These are phyloP conservation scores for Chalaropsis ovoidea DNA, from an alignment of 2,329 filamentous ascomycete species.

Conservation along the genomic window DNA sequence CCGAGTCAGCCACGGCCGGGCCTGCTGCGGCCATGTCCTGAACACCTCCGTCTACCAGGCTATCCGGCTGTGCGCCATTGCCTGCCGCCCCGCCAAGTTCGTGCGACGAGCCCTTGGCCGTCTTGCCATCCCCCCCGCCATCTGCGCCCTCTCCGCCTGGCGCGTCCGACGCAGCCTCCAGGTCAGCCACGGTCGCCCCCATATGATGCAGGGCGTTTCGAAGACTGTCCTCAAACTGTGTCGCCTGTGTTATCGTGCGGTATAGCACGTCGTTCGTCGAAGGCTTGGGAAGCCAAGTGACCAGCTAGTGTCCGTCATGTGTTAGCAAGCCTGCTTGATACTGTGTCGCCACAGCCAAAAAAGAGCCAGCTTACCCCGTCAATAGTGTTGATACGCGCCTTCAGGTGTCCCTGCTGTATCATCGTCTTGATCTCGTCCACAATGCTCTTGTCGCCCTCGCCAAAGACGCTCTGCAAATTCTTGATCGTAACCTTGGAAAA, in stretches of 20 bases:
- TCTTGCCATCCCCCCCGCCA: background rate
- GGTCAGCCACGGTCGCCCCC: background rate
- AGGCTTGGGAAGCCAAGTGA: slow-evolving; percentile 25
- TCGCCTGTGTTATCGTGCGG: background rate
- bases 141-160: background rate
- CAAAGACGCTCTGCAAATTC: slow-evolving; percentile 69
- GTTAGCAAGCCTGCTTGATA: background rate
- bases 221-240: slow-evolving; percentile 5
- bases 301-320: slow-evolving; percentile 1
- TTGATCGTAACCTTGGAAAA: slow-evolving; percentile 79
- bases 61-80: background rate
- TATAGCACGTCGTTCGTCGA: slow-evolving; percentile 11
- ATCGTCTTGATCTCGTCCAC: slow-evolving; percentile 66
- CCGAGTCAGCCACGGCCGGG: background rate
- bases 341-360: background rate
- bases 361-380: slow-evolving; percentile 47
- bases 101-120: background rate
- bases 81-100: background rate
- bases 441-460: slow-evolving; percentile 49
- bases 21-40: background rate
- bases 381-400: slow-evolving; percentile 76
- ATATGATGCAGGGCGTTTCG: slow-evolving; percentile 17
- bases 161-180: background rate
- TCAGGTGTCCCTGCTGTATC: slow-evolving; percentile 61
- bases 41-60: background rate